Conservation (phyloP, 805 yeast genomes). For the Candida easanensis region DNA sequence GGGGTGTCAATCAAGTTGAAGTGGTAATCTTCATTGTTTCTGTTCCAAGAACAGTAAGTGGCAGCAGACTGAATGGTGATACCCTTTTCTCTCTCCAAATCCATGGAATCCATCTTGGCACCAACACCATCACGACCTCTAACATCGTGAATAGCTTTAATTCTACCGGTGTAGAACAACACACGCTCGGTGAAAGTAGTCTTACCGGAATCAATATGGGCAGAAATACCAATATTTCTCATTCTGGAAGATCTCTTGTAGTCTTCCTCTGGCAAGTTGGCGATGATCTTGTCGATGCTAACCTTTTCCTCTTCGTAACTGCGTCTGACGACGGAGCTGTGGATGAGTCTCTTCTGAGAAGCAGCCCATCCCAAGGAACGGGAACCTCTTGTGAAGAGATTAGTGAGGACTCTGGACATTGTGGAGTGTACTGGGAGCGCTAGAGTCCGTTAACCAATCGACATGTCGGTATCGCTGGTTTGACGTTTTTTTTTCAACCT, state of each 20-base stretch:
- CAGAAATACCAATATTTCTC: constrained; percentile 96
- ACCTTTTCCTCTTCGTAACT: constrained; percentile 75
- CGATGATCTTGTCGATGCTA: constrained; percentile 56
- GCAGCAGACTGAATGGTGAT: constrained; percentile 99
- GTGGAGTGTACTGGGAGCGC: background rate
- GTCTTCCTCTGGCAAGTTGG: constrained; percentile 50
- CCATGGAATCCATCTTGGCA: constrained; percentile 99
- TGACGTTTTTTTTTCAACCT: background rate
- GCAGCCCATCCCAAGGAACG: constrained; percentile 11
- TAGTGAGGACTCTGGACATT: constrained; percentile 22
- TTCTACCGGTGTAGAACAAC: constrained; percentile 92
- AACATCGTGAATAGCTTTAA: constrained; percentile 94
- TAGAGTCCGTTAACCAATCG: no score
- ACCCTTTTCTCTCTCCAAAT: constrained; percentile 96
- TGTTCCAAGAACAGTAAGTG: constrained; percentile 95
- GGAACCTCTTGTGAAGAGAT: constrained; percentile 10
- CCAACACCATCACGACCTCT: constrained; percentile 97
- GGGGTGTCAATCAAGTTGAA: constrained; percentile 97
- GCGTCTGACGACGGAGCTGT: constrained; percentile 27
- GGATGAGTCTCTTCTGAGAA: constrained; percentile 31
- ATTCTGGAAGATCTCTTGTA: constrained; percentile 48
- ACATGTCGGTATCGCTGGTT: background rate
- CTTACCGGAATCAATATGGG: constrained; percentile 97
- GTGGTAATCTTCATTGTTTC: constrained; percentile 65
- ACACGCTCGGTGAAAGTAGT: constrained; percentile 98